A percentile compares a stretch with the other conserved stretches of the same genome.
These are phyloP conservation scores for Lachancea sp. DNA, from an alignment of 805 yeast genomes.

Conservation along the genomic window DNA sequence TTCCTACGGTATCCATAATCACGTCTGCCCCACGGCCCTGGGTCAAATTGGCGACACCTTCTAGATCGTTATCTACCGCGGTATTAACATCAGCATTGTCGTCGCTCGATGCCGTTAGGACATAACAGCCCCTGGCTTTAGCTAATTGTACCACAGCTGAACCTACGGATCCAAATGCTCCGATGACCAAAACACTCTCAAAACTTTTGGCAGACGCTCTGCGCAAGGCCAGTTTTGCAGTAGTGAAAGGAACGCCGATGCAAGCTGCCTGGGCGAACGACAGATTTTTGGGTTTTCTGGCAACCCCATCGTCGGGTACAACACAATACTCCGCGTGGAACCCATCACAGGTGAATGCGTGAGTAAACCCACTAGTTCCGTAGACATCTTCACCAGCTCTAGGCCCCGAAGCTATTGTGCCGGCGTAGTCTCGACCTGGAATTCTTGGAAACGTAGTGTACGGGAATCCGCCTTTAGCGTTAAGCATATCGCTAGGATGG, in stretches of 20 bases:
- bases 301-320: conserved; percentile 5
- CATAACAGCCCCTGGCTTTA: conserved; percentile 6
- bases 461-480: conserved; percentile 10
- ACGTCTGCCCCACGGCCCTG: conserved; percentile 7
- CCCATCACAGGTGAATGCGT: conserved; percentile 7
- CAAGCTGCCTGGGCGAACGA: conserved; percentile 9
- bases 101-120: conserved; percentile 4
- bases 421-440: conserved; percentile 10
- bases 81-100: conserved; percentile 5
- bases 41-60: conserved; percentile 1
- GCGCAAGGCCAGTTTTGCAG: conserved; percentile 3
- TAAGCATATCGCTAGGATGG: conserved; percentile 8
- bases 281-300: conserved; percentile 5
- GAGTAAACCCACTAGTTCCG: conserved; percentile 9
- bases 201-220: neutral
- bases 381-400: conserved; percentile 8
- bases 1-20: conserved; percentile 8
- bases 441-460: conserved; percentile 8
- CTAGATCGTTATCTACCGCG: neutral
- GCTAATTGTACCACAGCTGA: conserved; percentile 8
- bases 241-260: conserved; percentile 10
- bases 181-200: conserved; percentile 5
- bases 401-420: conserved; percentile 7
- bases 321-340: conserved; percentile 9
- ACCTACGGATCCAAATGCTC: conserved; percentile 8